Percentiles rank a stretch among this genome's conserved stretches.
phyloP scores from a whole-genome alignment of 768 basidiomycete species.

The Tubosaeta sp. region DNA sequence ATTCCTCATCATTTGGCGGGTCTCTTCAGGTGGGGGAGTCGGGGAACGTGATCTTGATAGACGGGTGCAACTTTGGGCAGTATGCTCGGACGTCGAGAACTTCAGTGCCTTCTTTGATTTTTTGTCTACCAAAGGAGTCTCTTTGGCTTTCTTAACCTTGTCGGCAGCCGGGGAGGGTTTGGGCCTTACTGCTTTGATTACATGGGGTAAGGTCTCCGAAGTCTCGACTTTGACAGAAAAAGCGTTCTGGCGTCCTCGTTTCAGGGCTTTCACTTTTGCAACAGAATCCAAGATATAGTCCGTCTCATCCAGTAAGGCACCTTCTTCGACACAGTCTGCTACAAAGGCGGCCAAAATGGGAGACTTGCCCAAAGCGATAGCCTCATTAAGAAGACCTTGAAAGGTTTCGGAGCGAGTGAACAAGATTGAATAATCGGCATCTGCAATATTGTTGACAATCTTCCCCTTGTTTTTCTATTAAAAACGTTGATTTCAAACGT shows the following conservation, averaged over 20 bases:
- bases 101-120: constrained; percentile 4
- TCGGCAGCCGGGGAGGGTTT: constrained; percentile 3
- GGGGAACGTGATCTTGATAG: constrained; percentile 32
- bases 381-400: constrained; percentile 40
- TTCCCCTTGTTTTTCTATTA: constrained; percentile 62
- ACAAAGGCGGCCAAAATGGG: constrained; percentile 54
- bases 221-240: constrained; percentile 13
- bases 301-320: constrained; percentile 40
- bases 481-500: background rate
- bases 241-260: constrained; percentile 20
- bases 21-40: constrained; percentile 40
- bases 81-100: background rate
- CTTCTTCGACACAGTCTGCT: constrained; percentile 44
- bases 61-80: background rate
- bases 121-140: constrained; percentile 7
- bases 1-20: constrained; percentile 23
- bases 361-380: constrained; percentile 33
- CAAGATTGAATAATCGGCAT: constrained; percentile 61
- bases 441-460: constrained; percentile 47
- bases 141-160: constrained; percentile 2
- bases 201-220: constrained; percentile 1
- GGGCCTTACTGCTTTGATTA: constrained; percentile 1
- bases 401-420: constrained; percentile 49
- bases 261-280: constrained; percentile 20
- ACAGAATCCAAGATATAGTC: constrained; percentile 41